Evolutionary conservation across 176 grass and related monocot species (phyloP), one percentile per base, ranked within the genome.

Genomic region (Typha latifolia): DNA sequence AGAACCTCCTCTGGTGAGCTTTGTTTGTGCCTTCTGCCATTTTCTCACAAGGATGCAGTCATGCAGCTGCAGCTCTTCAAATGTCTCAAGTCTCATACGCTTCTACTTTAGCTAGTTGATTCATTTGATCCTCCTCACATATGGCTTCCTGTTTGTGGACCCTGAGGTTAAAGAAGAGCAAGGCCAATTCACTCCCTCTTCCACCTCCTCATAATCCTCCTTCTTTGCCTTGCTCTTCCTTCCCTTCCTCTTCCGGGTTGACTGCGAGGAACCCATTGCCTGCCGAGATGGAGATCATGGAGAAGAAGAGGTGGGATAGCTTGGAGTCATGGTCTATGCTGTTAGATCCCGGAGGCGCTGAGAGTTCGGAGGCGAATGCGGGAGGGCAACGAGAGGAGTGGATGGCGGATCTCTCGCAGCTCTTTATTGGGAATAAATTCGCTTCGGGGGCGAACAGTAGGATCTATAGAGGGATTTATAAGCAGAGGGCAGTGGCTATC

Each of bases 271-370:
- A 61, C 26, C 67, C 75, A 8, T 63, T 50, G 68, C 37, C 72
- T 1, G 16, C 86, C 1, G 94, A 93, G 61, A 64, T 83, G 70
- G 95, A 99, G 74, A 82, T 87, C 70, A 99, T 99, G 95, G 95
- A 99, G 80, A 99, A 90, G 86, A 99, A 80, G 70, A 76, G 95
- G 47, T 99, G 95, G 95, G 89, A 99, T 75, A 99, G 95, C 77
- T 75, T 99, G 77, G 94, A 99, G 26, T 99, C 95, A 63, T 99
- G 94, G 94, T 97, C 94, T 51, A 97, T 97, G 83, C 72, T 97
- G 18, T 70, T 97, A 57, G 94, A 97, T 14, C 67, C 76, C 21
- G 89, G 63, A 70, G 77, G n/a, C 0, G 51, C 69, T 0, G 82
- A 79, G 51, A 62, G 15, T 73, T 23, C 64, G 67, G 84, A 82